A percentile compares a stretch with the other conserved stretches of the same genome.
Evolutionary conservation across 331 rosid species (phyloP).

Genomic region (Quercus tomentella): DNA sequence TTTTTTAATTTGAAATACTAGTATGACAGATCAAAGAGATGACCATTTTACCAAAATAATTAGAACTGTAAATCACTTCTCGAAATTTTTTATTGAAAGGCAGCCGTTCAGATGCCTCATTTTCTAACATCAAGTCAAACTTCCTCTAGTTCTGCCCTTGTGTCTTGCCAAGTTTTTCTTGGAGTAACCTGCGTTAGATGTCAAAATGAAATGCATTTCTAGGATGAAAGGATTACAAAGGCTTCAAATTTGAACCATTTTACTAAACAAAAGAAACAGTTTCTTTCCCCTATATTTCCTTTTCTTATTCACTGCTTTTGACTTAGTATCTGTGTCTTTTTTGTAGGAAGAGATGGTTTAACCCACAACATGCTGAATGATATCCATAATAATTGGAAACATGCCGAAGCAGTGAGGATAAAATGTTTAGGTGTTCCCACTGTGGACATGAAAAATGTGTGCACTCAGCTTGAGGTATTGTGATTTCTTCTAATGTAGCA

Average conservation of each 20-base stretch:
- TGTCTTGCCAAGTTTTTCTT: neutral
- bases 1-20: neutral
- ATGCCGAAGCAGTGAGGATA: constrained; percentile 77
- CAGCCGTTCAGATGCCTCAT: neutral
- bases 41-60: neutral
- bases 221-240: neutral
- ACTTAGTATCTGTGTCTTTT: neutral
- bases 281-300: neutral
- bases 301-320: constrained; percentile 2
- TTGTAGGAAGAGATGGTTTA: constrained; percentile 88
- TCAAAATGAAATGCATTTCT: neutral
- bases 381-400: constrained; percentile 82
- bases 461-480: constrained; percentile 71
- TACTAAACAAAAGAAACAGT: constrained; percentile 6
- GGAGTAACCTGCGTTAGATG: neutral
- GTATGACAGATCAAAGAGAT: neutral
- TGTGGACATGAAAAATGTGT: constrained; percentile 87
- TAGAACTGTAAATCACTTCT: no score
- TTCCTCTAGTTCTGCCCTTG: neutral
- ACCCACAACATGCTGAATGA: constrained; percentile 91
- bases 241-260: neutral
- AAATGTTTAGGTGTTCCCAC: constrained; percentile 92
- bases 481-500: neutral
- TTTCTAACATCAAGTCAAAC: neutral
- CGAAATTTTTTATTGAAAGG: no score